These are phyloP conservation scores for Trypanosomatidae sp. DNA, from an alignment of 208 protist species.

Conservation along the genomic window DNA sequence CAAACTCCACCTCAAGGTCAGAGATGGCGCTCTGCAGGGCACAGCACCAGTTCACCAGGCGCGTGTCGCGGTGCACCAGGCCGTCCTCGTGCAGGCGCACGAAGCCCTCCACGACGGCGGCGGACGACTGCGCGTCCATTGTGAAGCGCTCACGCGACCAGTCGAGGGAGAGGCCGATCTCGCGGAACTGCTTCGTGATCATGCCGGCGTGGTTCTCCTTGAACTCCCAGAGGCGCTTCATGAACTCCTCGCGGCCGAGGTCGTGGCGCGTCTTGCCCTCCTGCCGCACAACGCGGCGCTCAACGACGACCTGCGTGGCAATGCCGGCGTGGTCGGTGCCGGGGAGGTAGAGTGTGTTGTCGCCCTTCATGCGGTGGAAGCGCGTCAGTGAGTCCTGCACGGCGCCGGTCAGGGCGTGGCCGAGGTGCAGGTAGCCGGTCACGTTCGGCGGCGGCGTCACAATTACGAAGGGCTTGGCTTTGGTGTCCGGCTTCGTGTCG, in stretches of 20 bases:
- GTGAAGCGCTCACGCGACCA: slow-evolving; percentile 99
- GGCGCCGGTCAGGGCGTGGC: slow-evolving; percentile 98
- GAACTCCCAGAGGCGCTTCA: slow-evolving; percentile 98
- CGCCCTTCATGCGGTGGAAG: slow-evolving; percentile 97
- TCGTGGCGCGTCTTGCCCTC: slow-evolving; percentile 93
- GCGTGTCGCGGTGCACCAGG: slow-evolving; percentile 96
- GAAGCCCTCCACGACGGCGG: slow-evolving; percentile 97
- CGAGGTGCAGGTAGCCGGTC: slow-evolving; percentile 99
- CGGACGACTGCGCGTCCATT: slow-evolving; percentile 95
- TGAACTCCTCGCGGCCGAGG: slow-evolving; percentile 97
- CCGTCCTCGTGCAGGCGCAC: slow-evolving; percentile 96
- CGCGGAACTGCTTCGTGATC: slow-evolving; percentile 96
- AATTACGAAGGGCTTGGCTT: slow-evolving; percentile 94
- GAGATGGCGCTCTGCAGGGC: slow-evolving; percentile 99
- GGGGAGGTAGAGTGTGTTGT: slow-evolving; percentile 98
- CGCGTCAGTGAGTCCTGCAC: slow-evolving; percentile 96
- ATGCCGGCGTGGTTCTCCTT: slow-evolving; percentile 95
- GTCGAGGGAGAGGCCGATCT: slow-evolving; percentile 97
- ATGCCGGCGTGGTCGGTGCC: slow-evolving; percentile 99
- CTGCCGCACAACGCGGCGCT: slow-evolving; percentile 95
- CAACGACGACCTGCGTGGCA: slow-evolving; percentile 99
- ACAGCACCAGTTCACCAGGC: slow-evolving; percentile 99
- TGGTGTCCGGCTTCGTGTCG: slow-evolving; percentile 61
- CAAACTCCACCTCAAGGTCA: slow-evolving; percentile 99
- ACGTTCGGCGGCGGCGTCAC: slow-evolving; percentile 99